phyloP scores from a whole-genome alignment of 768 basidiomycete genomes.

The Tylopilus intermedius region DNA sequence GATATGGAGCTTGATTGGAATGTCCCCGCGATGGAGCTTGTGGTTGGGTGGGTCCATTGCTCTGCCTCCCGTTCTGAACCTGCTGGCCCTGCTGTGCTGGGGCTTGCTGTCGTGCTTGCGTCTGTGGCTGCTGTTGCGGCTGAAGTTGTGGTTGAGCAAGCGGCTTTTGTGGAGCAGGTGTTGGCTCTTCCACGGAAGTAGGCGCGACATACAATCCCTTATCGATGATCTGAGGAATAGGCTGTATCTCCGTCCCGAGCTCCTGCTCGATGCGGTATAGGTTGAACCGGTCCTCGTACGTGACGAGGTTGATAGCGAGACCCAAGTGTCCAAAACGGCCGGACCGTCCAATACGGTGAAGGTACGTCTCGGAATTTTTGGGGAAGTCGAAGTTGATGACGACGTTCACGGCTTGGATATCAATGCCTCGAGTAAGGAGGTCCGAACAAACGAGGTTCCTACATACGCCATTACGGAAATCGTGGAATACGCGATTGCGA shows the following conservation, averaged over 20 bases:
- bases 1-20: constrained; percentile 23
- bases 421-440: constrained; percentile 96
- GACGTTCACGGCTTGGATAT: constrained; percentile 99
- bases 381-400: constrained; percentile 99
- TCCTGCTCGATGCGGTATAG: constrained; percentile 98
- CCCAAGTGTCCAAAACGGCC: constrained; percentile 97
- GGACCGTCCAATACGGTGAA: constrained; percentile 96
- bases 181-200: constrained; percentile 38
- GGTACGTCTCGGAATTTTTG: constrained; percentile 97
- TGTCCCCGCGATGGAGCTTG: constrained; percentile 19
- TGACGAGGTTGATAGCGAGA: constrained; percentile 95
- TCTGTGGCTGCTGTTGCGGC: constrained; percentile 20
- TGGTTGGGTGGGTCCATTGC: constrained; percentile 16
- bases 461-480: constrained; percentile 97
- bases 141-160: constrained; percentile 34
- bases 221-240: constrained; percentile 90
- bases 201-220: constrained; percentile 91
- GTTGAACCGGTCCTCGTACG: constrained; percentile 97
- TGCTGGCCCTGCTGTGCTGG: not conserved
- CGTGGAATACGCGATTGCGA: constrained; percentile 99
- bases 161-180: constrained; percentile 42
- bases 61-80: constrained; percentile 28
- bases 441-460: constrained; percentile 98
- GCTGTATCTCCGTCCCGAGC: constrained; percentile 94
- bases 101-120: constrained; percentile 24